Base-by-base conservation (phyloP, 495 filamentous ascomycete genomes). In the Ascodesmis nigricans region DNA sequence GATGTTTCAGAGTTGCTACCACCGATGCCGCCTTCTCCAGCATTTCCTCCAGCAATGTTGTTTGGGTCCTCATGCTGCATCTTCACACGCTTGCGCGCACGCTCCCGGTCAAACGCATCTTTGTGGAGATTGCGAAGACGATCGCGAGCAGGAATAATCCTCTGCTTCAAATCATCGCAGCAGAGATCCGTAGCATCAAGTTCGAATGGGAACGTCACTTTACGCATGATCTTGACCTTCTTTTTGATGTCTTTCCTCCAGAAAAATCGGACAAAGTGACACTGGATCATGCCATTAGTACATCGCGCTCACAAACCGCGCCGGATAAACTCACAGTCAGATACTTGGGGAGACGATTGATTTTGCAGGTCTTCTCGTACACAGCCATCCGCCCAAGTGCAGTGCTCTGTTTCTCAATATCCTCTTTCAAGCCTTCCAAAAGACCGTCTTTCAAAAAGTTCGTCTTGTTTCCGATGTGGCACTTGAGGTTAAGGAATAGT, bases 141-240 rank as follows among this genome's bases (percentile, higher is more conserved):
- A 58, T 97, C 90, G 29, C 87, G 67, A 21, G 95, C 71, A 2
- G 87, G 87, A 32, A 93, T 62, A 25, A 97, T 67, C 42, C 74
- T 66, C 45, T 77, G 71, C 52, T 66, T 69, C 29, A 97, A 63
- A 35, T 87, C 71, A 24, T 93, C 83, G 33, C 83, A 81, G 52
- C 87, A 97, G 57, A 84, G 95, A 47, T 97, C 87, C 6, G 91
- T 76, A 3, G 74, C 73, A 53, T 97, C 87, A 16, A 97, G 60
- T 55, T 97, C 90, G 29, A 72, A 68, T 11, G 83, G 84, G 54
- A 97, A 97, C 0, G 78, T 81, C 28, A 97, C 87, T 55, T 93
- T 97, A 45, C 82, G 76, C 82, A 97, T 82, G 49, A 97, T 97
- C 67, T 97, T 97, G 35, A 83, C 80, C 61, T 97, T 97, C 65